Evolutionary conservation across 1,284 basidiomycete genomes (phyloP).

Genomic region (Cutaneotrichosporon dermatis): DNA sequence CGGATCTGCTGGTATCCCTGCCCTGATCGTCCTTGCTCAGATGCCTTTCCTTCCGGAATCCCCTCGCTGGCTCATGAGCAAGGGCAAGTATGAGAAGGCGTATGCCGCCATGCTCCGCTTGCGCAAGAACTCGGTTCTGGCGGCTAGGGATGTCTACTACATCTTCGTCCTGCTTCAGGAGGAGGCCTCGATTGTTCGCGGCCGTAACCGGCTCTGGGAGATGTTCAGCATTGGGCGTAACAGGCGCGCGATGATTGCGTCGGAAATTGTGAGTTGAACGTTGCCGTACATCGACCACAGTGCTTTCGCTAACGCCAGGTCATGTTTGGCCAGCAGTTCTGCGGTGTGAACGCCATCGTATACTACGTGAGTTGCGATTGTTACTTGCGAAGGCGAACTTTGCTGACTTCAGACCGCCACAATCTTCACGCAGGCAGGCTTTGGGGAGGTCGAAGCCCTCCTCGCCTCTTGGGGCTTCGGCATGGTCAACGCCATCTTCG

Average conservation of each 20-base stretch:
- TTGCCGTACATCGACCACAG: too few relatives aligned
- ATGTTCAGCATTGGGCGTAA: slow-evolving; percentile 52
- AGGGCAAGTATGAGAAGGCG: slow-evolving; percentile 62
- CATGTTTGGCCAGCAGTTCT: slow-evolving; percentile 58
- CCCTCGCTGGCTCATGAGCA: slow-evolving; percentile 69
- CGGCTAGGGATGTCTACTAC: slow-evolving; percentile 62
- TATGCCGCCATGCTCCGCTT: slow-evolving; percentile 62
- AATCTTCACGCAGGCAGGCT: slow-evolving; percentile 59
- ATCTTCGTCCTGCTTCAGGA: slow-evolving; percentile 35
- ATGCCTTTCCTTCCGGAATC: slow-evolving; percentile 55
- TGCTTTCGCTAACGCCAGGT: slow-evolving; percentile 29
- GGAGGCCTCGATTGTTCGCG: slow-evolving; percentile 5
- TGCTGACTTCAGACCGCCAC: slow-evolving; percentile 50
- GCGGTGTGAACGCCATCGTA: slow-evolving; percentile 32
- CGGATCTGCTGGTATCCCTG: slow-evolving; percentile 48
- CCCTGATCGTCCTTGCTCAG: slow-evolving; percentile 36
- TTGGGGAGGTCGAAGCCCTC: slow-evolving; percentile 43
- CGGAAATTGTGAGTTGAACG: slow-evolving; percentile 51
- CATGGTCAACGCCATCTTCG: slow-evolving; percentile 40
- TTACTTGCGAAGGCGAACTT: too few relatives aligned
- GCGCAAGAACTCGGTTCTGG: slow-evolving; percentile 63
- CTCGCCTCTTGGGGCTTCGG: slow-evolving; percentile 62
- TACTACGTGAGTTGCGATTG: neutral
- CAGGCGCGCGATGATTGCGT: slow-evolving; percentile 66
- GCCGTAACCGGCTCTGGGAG: slow-evolving; percentile 17